Evolutionary conservation across 129 eudicot species (phyloP), one percentile per base, ranked within the genome.

Genomic region (Lonicera japonica): DNA sequence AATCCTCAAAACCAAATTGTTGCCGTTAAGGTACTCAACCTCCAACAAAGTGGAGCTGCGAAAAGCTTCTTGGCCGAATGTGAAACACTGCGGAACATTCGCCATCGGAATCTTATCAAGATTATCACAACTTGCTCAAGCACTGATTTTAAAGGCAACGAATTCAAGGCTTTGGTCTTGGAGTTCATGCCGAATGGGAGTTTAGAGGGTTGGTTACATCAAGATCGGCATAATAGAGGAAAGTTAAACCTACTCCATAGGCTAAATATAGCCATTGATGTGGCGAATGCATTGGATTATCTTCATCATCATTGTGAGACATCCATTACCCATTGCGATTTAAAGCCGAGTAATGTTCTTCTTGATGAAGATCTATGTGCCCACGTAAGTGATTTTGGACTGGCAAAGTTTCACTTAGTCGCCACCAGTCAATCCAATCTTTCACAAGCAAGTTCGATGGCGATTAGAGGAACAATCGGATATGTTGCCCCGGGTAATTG

Each of bases 61-160:
- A 71, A 56, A 40, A 71, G 64, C 21, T 71, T 71, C 46, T 1
- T 22, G 39, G 70, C 64, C n/a, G 76, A 71, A 21, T 71, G 76
- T 55, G 64, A 63, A 71, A 24, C 60, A 5, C 46, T 62, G 58
- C 41, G 58, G 54, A 70, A 54, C 40, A 43, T 61, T 19, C 62
- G 75, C 11, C 75, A 70, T 55, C 17, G 68, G 11, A 70, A 70
- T 29, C 50, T 70, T n/a, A 48, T 61, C 52, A 70, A 18, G 25
- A 70, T 61, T 20, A 41, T 70, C 50, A 61, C 61, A 19, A 16
- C 61, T 16, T 61, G 62, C 54, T 53, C 20, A 3, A 54, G 47
- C 23, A 15, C 10, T 10, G 34, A 60, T 40, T 40, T 18, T 39
- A 60, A 60, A 17, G 65, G 65, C 25, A 12, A 38, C 7, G 55